Conservation (phyloP, 768 basidiomycete species). For the Infundibulicybe gibba region DNA sequence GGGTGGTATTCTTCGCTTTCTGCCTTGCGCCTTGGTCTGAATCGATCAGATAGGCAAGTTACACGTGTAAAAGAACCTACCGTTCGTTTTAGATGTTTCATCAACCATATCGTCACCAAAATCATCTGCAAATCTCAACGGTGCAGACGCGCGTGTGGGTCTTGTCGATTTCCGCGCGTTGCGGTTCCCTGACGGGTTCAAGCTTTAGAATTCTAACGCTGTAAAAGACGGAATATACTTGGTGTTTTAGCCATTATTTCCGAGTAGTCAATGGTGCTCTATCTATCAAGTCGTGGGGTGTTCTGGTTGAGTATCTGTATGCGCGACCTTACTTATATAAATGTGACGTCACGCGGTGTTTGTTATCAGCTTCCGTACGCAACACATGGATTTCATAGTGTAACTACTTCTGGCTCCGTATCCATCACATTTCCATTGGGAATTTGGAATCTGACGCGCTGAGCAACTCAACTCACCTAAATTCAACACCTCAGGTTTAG, state of each 20-base stretch:
- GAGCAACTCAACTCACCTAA: background rate
- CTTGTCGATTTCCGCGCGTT: slow-evolving; percentile 9
- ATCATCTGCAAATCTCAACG: slow-evolving; percentile 10
- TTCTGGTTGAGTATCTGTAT: too few relatives aligned
- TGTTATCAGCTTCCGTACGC: too few relatives aligned
- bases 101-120: slow-evolving; percentile 15
- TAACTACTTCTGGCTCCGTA: background rate
- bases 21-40: slow-evolving; percentile 2
- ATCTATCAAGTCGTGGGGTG: too few relatives aligned
- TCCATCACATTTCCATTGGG: too few relatives aligned
- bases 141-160: slow-evolving; percentile 13
- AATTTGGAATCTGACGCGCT: too few relatives aligned
- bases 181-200: too few relatives aligned
- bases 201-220: background rate
- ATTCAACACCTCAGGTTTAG: background rate
- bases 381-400: background rate
- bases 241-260: slow-evolving; percentile 21
- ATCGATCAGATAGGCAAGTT: slow-evolving; percentile 1
- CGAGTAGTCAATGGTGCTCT: background rate
- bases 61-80: too few relatives aligned
- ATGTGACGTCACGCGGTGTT: too few relatives aligned
- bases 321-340: too few relatives aligned
- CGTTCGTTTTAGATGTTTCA: slow-evolving; percentile 6
- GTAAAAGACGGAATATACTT: slow-evolving; percentile 8
- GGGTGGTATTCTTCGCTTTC: background rate